Evolutionary conservation across 2,329 filamentous ascomycete genomes (phyloP), one percentile per base, ranked within the genome.

Genomic region (Epichloe sp.): DNA sequence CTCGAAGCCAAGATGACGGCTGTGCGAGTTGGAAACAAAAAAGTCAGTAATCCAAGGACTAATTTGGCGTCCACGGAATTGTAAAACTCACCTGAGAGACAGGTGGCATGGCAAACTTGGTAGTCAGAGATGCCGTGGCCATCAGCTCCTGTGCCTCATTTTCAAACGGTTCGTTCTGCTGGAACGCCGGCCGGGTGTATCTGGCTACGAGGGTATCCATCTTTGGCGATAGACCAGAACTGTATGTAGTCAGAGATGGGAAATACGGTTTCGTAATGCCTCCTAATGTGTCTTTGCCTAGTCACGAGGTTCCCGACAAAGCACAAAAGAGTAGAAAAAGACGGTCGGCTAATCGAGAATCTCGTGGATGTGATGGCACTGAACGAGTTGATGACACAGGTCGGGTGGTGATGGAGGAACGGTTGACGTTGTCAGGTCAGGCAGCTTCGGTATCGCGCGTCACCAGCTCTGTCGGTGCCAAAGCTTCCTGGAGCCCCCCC

Each of bases 121-220:
- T 81, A 50, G 88, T 91, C 60, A 95, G 77, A 60, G 83, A 82
- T 63, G 88, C 85, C 58, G 81, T 74, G 60, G 80, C 82, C 65
- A 86, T 76, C 61, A 85, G 73, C 63, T 90, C 84, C 67, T 87
- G 78, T 64, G 88, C 78, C 60, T 89, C 79, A 61, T 85, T 78
- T 49, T 78, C 75, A 64, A 83, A 81, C 62, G 79, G 78, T 70
- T 94, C 86, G 62, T 85, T 78, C 60, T 79, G 73, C 66, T 84
- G 76, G 69, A 82, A 82, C 54, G 83, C 76, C 62, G 89, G 82
- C 62, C 84, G 83, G 72, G 85, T 88, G 79, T 97, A 97, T 70
- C 85, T 86, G 60, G 90, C 83, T 62, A 98, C 88, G 67, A 98
- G 82, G 62, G 88, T 80, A 71, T 98, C 88, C 93, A 98, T 98